These are phyloP conservation scores for Cercospora janseana DNA, from an alignment of 2,329 filamentous ascomycete genomes.

Conservation along the genomic window DNA sequence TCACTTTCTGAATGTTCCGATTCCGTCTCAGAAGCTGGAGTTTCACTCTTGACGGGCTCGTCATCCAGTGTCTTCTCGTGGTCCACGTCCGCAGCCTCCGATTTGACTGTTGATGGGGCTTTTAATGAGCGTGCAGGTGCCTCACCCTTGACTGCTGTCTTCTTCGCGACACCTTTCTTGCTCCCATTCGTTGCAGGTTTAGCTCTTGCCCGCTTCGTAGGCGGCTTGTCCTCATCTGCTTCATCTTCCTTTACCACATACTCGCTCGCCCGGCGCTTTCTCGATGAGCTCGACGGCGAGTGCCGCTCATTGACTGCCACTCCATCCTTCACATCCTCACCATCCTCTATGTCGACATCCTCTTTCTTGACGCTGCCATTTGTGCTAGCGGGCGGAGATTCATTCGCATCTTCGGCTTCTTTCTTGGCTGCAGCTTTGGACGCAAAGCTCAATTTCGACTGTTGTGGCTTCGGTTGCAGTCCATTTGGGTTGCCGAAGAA, in stretches of 20 bases:
- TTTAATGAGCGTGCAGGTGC: constrained; percentile 16
- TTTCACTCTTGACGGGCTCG: neutral
- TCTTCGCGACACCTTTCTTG: constrained; percentile 28
- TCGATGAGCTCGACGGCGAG: constrained; percentile 24
- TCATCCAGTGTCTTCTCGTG: constrained; percentile 22
- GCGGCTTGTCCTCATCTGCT: constrained; percentile 36
- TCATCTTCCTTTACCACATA: constrained; percentile 31
- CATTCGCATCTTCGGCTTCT: constrained; percentile 21
- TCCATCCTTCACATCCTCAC: constrained; percentile 35
- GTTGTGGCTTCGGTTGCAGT: constrained; percentile 61
- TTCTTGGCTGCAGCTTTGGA: constrained; percentile 32
- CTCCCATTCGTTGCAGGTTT: constrained; percentile 25
- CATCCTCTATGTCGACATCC: constrained; percentile 33
- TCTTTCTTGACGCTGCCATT: constrained; percentile 34
- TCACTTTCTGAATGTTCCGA: constrained; percentile 37
- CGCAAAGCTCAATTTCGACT: constrained; percentile 76
- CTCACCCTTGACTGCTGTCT: constrained; percentile 27
- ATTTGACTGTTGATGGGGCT: constrained; percentile 18
- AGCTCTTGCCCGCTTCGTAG: constrained; percentile 38
- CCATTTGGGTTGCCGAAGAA: constrained; percentile 74
- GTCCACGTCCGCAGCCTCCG: constrained; percentile 13
- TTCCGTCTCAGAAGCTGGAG: constrained; percentile 6
- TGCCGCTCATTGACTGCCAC: constrained; percentile 27
- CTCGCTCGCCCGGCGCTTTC: constrained; percentile 32
- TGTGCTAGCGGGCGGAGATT: constrained; percentile 23